phyloP scores from a whole-genome alignment of 2,329 filamentous ascomycete genomes.

The Septoria petroselini region DNA sequence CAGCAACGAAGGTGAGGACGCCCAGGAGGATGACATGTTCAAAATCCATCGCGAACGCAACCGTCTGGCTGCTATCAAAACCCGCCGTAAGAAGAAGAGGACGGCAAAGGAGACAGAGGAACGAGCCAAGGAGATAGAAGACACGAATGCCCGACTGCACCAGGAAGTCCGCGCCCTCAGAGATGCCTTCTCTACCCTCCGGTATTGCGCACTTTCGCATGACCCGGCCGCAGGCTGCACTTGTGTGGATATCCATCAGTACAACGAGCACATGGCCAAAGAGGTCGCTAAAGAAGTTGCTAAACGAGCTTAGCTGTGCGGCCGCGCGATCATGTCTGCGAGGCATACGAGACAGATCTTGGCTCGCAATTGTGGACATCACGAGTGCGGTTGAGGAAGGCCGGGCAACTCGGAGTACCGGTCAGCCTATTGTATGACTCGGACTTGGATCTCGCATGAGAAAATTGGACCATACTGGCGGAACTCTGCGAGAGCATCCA shows the following conservation, averaged over 20 bases:
- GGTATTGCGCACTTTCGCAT: conserved; percentile 13
- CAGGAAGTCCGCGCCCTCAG: conserved; percentile 14
- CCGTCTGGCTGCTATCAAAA: conserved; percentile 15
- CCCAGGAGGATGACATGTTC: conserved; percentile 7
- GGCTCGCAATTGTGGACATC: too few relatives aligned
- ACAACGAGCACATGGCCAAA: conserved; percentile 10
- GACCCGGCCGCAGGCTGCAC: conserved; percentile 11
- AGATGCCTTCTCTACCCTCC: conserved; percentile 8
- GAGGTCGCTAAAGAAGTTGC: conserved; percentile 12
- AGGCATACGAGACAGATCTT: too few relatives aligned
- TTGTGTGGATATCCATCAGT: conserved; percentile 10
- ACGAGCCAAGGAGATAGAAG: conserved; percentile 8
- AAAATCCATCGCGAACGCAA: conserved; percentile 14
- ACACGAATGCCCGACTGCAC: conserved; percentile 9
- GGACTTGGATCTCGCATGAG: too few relatives aligned
- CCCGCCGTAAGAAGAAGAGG: conserved; percentile 14
- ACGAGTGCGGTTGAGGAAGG: too few relatives aligned
- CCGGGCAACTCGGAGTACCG: too few relatives aligned
- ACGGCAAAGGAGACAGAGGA: conserved; percentile 17
- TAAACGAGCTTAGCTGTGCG: neutral
- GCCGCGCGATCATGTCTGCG: neutral
- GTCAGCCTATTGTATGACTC: too few relatives aligned
- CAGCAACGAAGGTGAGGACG: neutral
- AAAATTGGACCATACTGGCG: too few relatives aligned
- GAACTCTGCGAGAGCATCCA: too few relatives aligned